Base-by-base conservation (phyloP, 768 basidiomycete genomes). In the Gymnopilus dilepis region DNA sequence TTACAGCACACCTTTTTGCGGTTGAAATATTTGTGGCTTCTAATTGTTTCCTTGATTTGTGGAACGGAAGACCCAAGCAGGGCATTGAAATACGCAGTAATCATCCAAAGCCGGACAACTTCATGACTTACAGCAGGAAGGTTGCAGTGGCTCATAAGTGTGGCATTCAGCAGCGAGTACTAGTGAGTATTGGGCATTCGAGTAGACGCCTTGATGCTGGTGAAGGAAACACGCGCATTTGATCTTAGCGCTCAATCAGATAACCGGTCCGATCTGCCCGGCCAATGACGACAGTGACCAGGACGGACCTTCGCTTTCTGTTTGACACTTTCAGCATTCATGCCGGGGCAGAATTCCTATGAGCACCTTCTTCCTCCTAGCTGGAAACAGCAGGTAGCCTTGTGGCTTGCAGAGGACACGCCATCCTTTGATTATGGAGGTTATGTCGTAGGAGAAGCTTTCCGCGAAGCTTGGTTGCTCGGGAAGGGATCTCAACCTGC, bases 391-490 rank as follows among this genome's bases (percentile, higher is more conserved):
- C 88, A 94, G 65, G 84, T 99, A 56, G 77, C 83, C 2, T 78
- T 72, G 13, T 99, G 97, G 97, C 85, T 96, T 30, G 86, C 86
- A 7, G 97, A 99, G 76, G 97, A 99, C 71, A 92, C 90, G 0
- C 97, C 97, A 1, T 95, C 94, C 1, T 97, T 98, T 67, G 97
- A 99, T 75, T 97, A 94, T 65, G 96, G 92, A 38, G 97, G 97
- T 2, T 97, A 91, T 70, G 94, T 99, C 50, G 97, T 99, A 8
- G 97, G 97, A 13, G 96, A 99, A 71, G 90, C 84, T 6, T 78
- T 84, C 37, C 87, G 94, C 41, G 89, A 92, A 72, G 97, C 97
- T 6, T 90, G 88, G 71, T 84, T 99, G 17, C 83, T 94, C 67
- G 97, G 95, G 51, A 99, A 99, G 78, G 94, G 94, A 61, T 86